Evolutionary conservation across 441 rosid genomes (phyloP).

Genomic region (Hypseocharis bilobata): DNA sequence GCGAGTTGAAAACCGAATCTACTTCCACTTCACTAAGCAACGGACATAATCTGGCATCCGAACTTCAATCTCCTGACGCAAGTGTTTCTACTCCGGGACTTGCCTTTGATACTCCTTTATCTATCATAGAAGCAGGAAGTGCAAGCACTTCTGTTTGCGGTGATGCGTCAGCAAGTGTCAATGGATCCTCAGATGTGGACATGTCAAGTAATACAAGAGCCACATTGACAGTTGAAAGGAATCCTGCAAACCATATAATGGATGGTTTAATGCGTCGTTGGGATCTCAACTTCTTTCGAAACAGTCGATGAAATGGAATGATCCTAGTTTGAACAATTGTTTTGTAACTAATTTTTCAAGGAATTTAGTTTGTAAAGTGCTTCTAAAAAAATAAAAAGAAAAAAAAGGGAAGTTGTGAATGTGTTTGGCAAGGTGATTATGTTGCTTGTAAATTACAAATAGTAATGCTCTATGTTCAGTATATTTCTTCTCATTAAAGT

Average conservation of each 20-base stretch:
- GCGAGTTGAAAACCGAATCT: conserved; percentile 25
- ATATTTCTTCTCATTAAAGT: too few species aligned
- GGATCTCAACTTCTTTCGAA: conserved; percentile 67
- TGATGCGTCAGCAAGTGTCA: conserved; percentile 29
- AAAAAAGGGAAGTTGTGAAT: conserved; percentile 12
- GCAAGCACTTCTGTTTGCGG: conserved; percentile 27
- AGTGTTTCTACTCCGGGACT: conserved; percentile 22
- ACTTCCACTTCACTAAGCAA: conserved; percentile 19
- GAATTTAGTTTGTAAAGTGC: conserved; percentile 28
- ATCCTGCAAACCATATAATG: conserved; percentile 52
- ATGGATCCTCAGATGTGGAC: conserved; percentile 42
- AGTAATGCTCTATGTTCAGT: too few species aligned
- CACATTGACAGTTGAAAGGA: conserved; percentile 58
- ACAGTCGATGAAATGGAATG: conserved; percentile 29
- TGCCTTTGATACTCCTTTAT: conserved; percentile 24
- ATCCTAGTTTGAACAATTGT: too few species aligned
- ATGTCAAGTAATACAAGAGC: conserved; percentile 66
- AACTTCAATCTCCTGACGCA: conserved; percentile 33
- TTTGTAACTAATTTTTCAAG: conserved; percentile 35
- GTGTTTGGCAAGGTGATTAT: conserved; percentile 18
- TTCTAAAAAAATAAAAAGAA: conserved; percentile 12
- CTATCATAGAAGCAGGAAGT: conserved; percentile 27
- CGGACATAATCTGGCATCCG: conserved; percentile 20
- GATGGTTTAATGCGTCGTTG: conserved; percentile 82
- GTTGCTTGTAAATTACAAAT: conserved; percentile 13